Base-by-base conservation (phyloP, 2,329 filamentous ascomycete species). In the Fusarium piperis region DNA sequence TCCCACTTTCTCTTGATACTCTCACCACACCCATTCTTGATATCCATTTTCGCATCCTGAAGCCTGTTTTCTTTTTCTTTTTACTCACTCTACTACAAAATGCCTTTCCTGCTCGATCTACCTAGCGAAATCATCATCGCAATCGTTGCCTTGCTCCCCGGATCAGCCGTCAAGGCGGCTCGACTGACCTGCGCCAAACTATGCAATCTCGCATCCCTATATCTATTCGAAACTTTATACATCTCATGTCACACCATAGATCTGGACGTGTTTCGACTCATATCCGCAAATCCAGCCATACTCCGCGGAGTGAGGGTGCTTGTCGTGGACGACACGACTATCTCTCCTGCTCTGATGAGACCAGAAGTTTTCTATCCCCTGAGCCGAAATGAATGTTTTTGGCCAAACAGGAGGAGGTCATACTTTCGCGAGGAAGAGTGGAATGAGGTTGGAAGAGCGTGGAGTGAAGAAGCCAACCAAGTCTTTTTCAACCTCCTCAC, bases 261-360 rank as follows among this genome's bases (percentile, higher is more conserved):
- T 7, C 39, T 71, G 0, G 12, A 68, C 0, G 59, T 71, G 1
- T 71, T 72, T 13, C 12, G 6, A 0, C 32, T n/a, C n/a, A n/a
- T 51, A 3, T 46, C 68, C 3, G 18, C 46, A 0, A 72, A 67
- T 9, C 59, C 62, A 0, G 26, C 69, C 2, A 41, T 72, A 0
- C 44, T 72, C 4, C 23, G 65, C 0, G 46, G 65, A 0, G 46
- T 68, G 0, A 35, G 20, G 2, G 65, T 68, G 15, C 52, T 72
- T 0, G 15, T 72, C 11, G 62, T 72, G 6, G 65, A 71, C 5
- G 64, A 71, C 23, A 70, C 67, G 2, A 70, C 67, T 1, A 8
- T 70, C 7, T 18, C 67, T 2, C 28, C 61, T 7, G 64, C 1
- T 23, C 58, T 28, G 26, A 28, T 28, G 26, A 28, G 26, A 9